phyloP scores from a whole-genome alignment of 164 flowering plant species.

The Litsea cubeba region DNA sequence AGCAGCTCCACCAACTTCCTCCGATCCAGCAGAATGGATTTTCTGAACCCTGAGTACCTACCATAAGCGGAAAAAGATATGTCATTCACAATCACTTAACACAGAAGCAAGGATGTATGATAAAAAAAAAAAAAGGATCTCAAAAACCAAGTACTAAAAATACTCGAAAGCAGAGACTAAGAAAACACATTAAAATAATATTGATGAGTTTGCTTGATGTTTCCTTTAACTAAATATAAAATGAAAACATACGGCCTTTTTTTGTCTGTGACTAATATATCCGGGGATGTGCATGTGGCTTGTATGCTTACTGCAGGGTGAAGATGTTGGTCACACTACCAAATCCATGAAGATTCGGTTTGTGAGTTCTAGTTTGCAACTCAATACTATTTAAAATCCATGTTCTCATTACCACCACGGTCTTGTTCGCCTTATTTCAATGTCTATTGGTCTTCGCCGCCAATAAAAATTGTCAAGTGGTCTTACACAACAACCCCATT shows the following conservation, averaged over 20 bases:
- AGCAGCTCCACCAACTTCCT: constrained; percentile 10
- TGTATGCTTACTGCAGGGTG: neutral
- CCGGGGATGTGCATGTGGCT: neutral
- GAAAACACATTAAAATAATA: no score
- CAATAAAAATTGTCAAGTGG: no score
- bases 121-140: no score
- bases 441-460: no score
- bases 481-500: no score
- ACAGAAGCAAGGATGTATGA: neutral
- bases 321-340: neutral
- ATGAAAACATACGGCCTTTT: neutral
- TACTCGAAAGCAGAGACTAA: neutral
- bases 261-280: neutral
- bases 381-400: no score
- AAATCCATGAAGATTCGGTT: no score
- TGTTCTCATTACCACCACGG: no score
- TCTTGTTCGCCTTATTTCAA: no score
- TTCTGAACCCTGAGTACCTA: constrained; percentile 11
- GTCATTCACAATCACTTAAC: neutral
- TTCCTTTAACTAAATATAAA: neutral
- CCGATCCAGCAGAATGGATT: constrained; percentile 9
- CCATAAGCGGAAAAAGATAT: neutral
- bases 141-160: neutral
- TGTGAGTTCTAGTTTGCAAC: no score
- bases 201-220: neutral